Base-by-base conservation (phyloP, 164 flowering plant species). In the Malania oleifera region DNA sequence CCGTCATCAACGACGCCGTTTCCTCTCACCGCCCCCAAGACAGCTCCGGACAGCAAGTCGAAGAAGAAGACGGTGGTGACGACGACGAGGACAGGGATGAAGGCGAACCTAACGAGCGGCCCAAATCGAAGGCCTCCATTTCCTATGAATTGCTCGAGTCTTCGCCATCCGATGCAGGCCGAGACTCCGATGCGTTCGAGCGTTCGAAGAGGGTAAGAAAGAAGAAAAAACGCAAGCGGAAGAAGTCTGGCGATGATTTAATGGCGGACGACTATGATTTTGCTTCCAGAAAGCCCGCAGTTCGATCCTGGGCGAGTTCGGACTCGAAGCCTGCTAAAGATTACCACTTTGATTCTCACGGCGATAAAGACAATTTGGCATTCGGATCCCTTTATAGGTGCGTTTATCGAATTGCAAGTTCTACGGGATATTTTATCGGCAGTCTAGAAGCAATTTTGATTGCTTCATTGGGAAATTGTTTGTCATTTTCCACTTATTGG, bases 301-400 rank as follows among this genome's bases (percentile, higher is more conserved):
- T 81, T 56, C 57, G 63, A 9, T 72, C 73, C 47, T 85, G 91
- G 91, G 82, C 68, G 1, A 59, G 45, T 41, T 52, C 67, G 23
- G 62, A 58, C 17, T 68, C 71, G 5, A 71, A 69, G 26, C 62
- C 64, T 20, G 48, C 75, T 1, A 92, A 89, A 57, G 95, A 82
- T 46, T 93, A 90, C 67, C 83, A 77, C 75, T 74, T 93, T 29
- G 98, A 93, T 77, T 75, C 90, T 65, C 79, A 72, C 12, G 95
- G 92, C 0, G 97, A 93, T 67, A 85, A 70, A 1, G 95, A 93
- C 65, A 93, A 87, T 74, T 72, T 90, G 74, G 96, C 81, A 2
- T 93, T 84, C 49, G 97, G 96, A 7, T 72, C 61, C 41, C 72
- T 88, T 17, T 90, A 90, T 77, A 87, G 89, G 97, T 89, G 72